Evolutionary conservation across 805 yeast species (phyloP).

Genomic region (Starmerella gropengiesseri): DNA sequence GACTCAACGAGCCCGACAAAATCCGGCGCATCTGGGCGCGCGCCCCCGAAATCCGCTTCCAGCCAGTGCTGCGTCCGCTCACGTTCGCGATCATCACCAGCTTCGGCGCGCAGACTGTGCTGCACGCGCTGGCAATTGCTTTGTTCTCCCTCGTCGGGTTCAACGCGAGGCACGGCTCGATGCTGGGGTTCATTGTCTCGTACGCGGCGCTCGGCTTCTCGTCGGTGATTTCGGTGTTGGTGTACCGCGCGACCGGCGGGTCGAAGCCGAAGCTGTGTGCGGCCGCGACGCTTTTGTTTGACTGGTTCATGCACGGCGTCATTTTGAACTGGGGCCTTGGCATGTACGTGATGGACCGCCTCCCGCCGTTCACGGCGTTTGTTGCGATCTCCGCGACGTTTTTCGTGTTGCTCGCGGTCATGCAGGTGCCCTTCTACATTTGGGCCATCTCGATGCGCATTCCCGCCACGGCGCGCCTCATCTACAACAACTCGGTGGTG

Average conservation of each 20-base stretch:
- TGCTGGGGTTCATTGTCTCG: conserved; percentile 5
- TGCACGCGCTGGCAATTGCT: conserved; percentile 12
- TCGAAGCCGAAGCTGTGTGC: conserved; percentile 18
- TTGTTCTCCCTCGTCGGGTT: conserved; percentile 13
- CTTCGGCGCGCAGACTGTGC: conserved; percentile 24
- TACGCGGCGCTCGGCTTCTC: conserved; percentile 13
- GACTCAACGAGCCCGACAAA: conserved; percentile 26
- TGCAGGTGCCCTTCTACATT: conserved; percentile 23
- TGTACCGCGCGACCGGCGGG: conserved; percentile 26
- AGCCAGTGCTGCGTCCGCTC: conserved; percentile 24
- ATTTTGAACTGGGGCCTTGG: conserved; percentile 11
- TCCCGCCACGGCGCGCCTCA: conserved; percentile 24
- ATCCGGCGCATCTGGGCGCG: conserved; percentile 27
- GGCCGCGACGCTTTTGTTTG: conserved; percentile 11
- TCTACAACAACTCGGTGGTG: conserved; percentile 23
- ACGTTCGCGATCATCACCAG: conserved; percentile 22
- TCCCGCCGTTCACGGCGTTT: conserved; percentile 2
- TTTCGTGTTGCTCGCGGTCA: conserved; percentile 10
- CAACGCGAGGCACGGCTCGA: background rate
- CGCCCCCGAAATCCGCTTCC: conserved; percentile 25
- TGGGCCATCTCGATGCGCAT: conserved; percentile 20
- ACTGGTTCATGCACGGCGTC: conserved; percentile 18
- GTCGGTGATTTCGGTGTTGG: conserved; percentile 19
- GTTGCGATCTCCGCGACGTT: background rate
- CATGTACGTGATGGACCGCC: background rate